These are phyloP conservation scores for Saturnispora silvae DNA, from an alignment of 805 yeast species.

Conservation along the genomic window DNA sequence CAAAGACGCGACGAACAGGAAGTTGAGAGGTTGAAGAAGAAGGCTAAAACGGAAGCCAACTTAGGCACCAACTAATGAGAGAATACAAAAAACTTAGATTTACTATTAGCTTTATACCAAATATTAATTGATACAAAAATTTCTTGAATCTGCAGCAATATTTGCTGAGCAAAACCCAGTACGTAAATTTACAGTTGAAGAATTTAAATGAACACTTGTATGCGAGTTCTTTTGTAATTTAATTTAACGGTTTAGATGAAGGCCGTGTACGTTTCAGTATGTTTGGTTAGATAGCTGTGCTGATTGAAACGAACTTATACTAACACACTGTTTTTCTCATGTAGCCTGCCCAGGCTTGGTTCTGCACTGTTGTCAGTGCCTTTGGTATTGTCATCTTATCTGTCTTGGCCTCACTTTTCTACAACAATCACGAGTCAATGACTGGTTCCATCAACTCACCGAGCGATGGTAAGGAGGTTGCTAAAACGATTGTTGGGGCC, in stretches of 20 bases:
- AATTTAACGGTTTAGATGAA: no score
- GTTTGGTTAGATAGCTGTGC: no score
- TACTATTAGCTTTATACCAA: not conserved
- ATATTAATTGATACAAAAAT: not conserved
- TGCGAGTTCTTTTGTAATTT: no score
- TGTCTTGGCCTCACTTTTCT: constrained; percentile 74
- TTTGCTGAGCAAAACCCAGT: no score
- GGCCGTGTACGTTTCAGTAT: no score
- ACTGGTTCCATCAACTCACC: constrained; percentile 90
- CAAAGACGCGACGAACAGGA: constrained; percentile 44
- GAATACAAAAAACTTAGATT: no score
- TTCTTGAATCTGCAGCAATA: no score
- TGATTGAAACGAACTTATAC: no score
- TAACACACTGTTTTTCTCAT: not conserved
- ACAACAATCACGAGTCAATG: constrained; percentile 77
- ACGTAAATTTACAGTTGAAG: no score
- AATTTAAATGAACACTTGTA: no score
- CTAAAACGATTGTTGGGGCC: constrained; percentile 82
- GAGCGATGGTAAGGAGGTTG: constrained; percentile 82
- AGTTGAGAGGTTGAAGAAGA: constrained; percentile 40
- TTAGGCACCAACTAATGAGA: no score
- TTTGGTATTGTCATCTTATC: constrained; percentile 85
- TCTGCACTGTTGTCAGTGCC: constrained; percentile 85
- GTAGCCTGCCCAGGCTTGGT: constrained; percentile 82
- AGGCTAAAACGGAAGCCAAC: constrained; percentile 27